Evolutionary conservation across 495 filamentous ascomycete genomes (phyloP), one percentile per base, ranked within the genome.

Genomic region (Aspergillus cavernicola): DNA sequence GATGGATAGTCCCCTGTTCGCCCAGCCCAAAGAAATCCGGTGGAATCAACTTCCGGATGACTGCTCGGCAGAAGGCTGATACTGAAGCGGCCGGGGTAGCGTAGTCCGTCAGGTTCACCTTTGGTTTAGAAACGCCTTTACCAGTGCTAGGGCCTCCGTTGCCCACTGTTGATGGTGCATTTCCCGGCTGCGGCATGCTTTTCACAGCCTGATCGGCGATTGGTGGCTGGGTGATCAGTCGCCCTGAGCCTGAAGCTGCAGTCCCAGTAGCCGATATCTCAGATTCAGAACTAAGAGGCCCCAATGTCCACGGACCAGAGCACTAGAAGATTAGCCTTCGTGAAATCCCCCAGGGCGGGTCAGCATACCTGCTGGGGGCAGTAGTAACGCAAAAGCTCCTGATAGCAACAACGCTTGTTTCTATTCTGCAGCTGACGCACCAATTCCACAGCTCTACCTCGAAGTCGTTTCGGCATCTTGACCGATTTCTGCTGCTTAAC

Each of bases 31-130:
- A 96, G 51, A 95, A 89, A 9, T 72, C 81, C 9, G 71, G 68
- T 1, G 93, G 92, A 26, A 98, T 79, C n/a, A 96, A 68, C 36
- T 80, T 87, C 10, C 71, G 72, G 5, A 97, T 59, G 3, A 87
- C 84, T 7, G 90, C 85, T 47, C 87, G 84, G 62, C 91, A 96
- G 62, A 95, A 97, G 3, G 92, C 88, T 5, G 93, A 96, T 10
- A 97, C 84, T 18, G 81, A 76, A 0, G 87, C 72, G 4, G 73
- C 52, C 2, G 89, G 80, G 6, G 84, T 91, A 3, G 90, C 88
- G 55, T 89, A 75, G 31, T 88, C 85, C 15, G 83, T 81, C 26
- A 95, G 74, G 45, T 65, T 70, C 32, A 55, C 2, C 20, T 69
- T 66, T 36, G 52, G 64, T 22, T 49, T 46, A 35, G 51, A 32